A percentile compares a stretch with the other conserved stretches of the same genome.
These are phyloP conservation scores for Antrodiella citrinella DNA, from an alignment of 768 basidiomycete genomes.

Conservation along the genomic window DNA sequence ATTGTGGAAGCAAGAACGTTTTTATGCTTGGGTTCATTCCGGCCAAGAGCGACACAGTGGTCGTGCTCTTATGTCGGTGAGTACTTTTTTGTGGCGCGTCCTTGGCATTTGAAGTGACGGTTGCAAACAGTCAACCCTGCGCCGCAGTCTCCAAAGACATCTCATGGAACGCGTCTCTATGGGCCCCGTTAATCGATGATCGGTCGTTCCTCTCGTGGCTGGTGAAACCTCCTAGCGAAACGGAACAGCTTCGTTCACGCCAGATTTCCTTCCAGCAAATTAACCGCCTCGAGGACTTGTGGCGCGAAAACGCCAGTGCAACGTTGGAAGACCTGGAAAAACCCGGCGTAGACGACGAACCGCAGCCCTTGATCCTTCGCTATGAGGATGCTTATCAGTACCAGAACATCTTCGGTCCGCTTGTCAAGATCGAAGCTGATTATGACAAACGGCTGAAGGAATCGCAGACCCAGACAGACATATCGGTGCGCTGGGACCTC, in stretches of 20 bases:
- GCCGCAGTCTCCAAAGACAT: conserved; percentile 97
- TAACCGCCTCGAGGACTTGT: conserved; percentile 93
- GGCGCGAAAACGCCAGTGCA: conserved; percentile 93
- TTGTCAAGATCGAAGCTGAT: conserved; percentile 99
- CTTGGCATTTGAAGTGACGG: conserved; percentile 5
- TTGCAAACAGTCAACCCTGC: conserved; percentile 77
- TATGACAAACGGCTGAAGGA: conserved; percentile 98
- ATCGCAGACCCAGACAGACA: conserved; percentile 96
- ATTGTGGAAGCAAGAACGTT: conserved; percentile 98
- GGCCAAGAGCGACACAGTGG: conserved; percentile 97
- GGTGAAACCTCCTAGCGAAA: conserved; percentile 94
- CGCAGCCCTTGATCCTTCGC: conserved; percentile 79
- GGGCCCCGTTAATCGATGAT: conserved; percentile 98
- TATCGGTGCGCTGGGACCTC: conserved; percentile 93
- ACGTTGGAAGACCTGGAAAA: conserved; percentile 96
- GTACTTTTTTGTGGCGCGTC: conserved; percentile 21
- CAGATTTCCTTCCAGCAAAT: conserved; percentile 97
- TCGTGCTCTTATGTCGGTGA: conserved; percentile 92
- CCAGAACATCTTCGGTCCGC: conserved; percentile 97
- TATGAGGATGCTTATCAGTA: conserved; percentile 99
- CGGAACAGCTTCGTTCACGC: conserved; percentile 90
- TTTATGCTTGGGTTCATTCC: conserved; percentile 99
- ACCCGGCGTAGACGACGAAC: conserved; percentile 96
- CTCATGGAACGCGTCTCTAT: conserved; percentile 95
- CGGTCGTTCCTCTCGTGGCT: conserved; percentile 99